Conservation (phyloP, 495 filamentous ascomycete species). For the Daldinia concentrica region DNA sequence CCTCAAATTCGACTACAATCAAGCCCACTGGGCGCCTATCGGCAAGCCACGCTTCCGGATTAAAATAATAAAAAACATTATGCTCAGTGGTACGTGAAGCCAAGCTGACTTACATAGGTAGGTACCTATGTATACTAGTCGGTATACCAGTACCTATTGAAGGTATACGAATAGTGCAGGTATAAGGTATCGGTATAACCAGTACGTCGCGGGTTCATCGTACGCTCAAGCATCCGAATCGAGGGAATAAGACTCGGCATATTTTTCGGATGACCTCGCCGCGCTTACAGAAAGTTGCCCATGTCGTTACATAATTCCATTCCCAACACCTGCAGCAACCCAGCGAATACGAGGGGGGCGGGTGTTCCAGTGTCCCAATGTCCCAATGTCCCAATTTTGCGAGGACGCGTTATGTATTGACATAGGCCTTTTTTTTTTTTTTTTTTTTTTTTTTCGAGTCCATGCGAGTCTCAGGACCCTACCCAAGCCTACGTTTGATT, state of each 20-base stretch:
- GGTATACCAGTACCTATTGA: too few relatives aligned
- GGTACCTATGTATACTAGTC: not conserved
- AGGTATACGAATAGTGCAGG: too few relatives aligned
- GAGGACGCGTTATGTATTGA: constrained; percentile 10
- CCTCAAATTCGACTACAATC: constrained; percentile 39
- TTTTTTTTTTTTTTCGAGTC: not conserved
- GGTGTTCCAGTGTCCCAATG: too few relatives aligned
- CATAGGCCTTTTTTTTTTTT: not conserved
- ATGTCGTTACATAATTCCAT: constrained; percentile 29
- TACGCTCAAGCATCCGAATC: not conserved
- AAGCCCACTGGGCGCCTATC: constrained; percentile 32
- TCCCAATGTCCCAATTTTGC: constrained; percentile 8
- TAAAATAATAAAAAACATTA: not conserved
- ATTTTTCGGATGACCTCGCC: constrained; percentile 26
- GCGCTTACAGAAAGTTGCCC: constrained; percentile 20
- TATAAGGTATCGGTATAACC: not conserved
- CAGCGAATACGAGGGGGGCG: constrained; percentile 20
- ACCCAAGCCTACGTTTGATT: constrained; percentile 16
- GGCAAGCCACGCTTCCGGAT: constrained; percentile 22
- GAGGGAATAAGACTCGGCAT: constrained; percentile 13
- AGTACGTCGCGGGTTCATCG: not conserved
- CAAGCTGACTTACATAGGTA: not conserved
- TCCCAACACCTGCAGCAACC: constrained; percentile 16
- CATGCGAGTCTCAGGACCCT: constrained; percentile 28
- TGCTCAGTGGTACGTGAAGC: constrained; percentile 9